phyloP scores from a whole-genome alignment of 163 green algal species.

The Picocystis sp. region DNA sequence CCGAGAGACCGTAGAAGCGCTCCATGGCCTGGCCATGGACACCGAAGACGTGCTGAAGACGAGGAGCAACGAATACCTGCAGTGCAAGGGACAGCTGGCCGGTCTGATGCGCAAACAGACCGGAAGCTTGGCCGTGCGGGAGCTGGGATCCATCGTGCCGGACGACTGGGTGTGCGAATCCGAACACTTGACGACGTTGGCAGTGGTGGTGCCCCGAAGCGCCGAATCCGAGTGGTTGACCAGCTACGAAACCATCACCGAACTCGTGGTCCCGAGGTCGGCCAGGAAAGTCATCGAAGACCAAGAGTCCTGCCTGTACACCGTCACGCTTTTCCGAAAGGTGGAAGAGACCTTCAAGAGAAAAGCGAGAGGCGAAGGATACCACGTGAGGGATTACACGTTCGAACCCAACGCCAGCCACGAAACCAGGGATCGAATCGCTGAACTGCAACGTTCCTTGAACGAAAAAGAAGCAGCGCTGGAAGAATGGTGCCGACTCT shows the following conservation, averaged over 20 bases:
- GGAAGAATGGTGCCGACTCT: conserved; percentile 58
- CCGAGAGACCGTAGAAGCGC: conserved; percentile 71
- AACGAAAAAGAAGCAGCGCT: conserved; percentile 46
- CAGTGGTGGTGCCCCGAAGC: conserved; percentile 74
- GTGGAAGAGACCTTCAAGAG: conserved; percentile 84
- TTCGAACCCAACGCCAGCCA: conserved; percentile 10
- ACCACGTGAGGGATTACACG: conserved; percentile 66
- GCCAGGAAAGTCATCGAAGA: conserved; percentile 58
- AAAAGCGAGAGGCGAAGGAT: conserved; percentile 58
- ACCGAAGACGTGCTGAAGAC: conserved; percentile 51
- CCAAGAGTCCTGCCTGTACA: conserved; percentile 70
- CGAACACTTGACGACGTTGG: conserved; percentile 81
- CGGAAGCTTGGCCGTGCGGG: conserved; percentile 70
- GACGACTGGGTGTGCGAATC: conserved; percentile 53
- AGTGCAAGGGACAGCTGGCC: conserved; percentile 58
- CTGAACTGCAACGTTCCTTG: conserved; percentile 7
- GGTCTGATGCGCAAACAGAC: conserved; percentile 54
- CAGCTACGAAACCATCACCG: conserved; percentile 69
- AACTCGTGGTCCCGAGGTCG: conserved; percentile 79
- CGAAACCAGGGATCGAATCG: conserved; percentile 7
- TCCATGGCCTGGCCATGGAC: conserved; percentile 45
- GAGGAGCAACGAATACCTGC: conserved; percentile 51
- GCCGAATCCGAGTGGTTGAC: conserved; percentile 58
- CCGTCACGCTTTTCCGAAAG: conserved; percentile 72
- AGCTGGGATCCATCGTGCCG: conserved; percentile 46